phyloP scores from a whole-genome alignment of 2,329 filamentous ascomycete species.

The Penicillium vulpinum region DNA sequence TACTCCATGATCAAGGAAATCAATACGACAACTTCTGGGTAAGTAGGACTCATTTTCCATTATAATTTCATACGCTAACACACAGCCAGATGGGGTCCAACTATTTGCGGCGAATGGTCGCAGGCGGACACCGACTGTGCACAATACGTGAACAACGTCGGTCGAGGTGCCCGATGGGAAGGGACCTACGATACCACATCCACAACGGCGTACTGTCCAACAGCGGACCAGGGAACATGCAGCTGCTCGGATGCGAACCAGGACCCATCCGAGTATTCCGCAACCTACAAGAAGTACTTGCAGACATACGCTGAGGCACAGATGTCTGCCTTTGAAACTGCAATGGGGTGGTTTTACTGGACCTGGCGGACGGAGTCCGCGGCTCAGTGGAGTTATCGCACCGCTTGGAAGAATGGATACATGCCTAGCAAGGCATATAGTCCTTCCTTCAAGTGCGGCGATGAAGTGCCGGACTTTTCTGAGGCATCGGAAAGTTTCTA shows the following conservation, averaged over 20 bases:
- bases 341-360: conserved; percentile 99
- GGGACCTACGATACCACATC: conserved; percentile 73
- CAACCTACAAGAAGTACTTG: conserved; percentile 79
- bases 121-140: conserved; percentile 97
- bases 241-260: conserved; percentile 76
- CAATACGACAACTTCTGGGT: conserved; percentile 70
- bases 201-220: conserved; percentile 72
- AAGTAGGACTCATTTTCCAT: conserved; percentile 16
- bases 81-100: conserved; percentile 71
- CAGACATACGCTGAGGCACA: conserved; percentile 91
- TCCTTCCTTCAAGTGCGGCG: conserved; percentile 67
- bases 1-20: conserved; percentile 71
- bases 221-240: conserved; percentile 61
- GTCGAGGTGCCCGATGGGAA: conserved; percentile 85
- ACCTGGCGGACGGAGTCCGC: conserved; percentile 90
- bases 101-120: conserved; percentile 93
- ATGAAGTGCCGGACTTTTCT: conserved; percentile 47
- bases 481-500: conserved; percentile 47
- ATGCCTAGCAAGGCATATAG: conserved; percentile 74
- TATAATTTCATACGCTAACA: conserved; percentile 3
- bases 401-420: conserved; percentile 70
- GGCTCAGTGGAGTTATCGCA: conserved; percentile 74
- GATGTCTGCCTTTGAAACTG: conserved; percentile 90
- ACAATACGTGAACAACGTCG: conserved; percentile 81
- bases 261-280: conserved; percentile 65